Base-by-base conservation (phyloP, 2,329 filamentous ascomycete genomes). In the Apiospora marii region DNA sequence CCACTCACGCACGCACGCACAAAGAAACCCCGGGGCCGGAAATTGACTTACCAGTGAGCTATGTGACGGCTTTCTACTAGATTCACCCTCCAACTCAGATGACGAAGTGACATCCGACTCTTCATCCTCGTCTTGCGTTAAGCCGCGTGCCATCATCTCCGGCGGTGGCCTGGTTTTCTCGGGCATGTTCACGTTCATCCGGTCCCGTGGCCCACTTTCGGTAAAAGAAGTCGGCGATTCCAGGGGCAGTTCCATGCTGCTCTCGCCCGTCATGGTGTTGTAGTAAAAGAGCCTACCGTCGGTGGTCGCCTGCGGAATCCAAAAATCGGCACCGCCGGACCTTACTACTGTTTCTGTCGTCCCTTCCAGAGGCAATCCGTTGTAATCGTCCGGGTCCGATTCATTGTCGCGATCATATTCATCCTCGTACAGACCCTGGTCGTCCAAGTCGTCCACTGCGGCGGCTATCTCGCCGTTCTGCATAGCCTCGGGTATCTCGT, bases 251-350 rank as follows among this genome's bases (percentile, higher is more conserved):
- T 99, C 96, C 90, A 95, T 96, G 75, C 94, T 97, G 80, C 94
- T 97, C 79, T 97, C 94, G 71, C 96, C 95, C 0, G 96, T 99
- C 85, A 98, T 91, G 74, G 96, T 98, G 83, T 99, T 99, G 88
- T 97, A 98, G 84, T 98, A 99, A 83, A 97, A 99, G 34, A 99
- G 84, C 72, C 95, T 90, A 71, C 96, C 96, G 81, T 98, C 95
- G 1, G 94, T 91, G 0, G 96, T 99, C 19, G 95, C 96, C 85
- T 99, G 96, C 24, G 96, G 96, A 77, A 99, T 98, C 96, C 96
- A 99, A 81, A 97, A 99, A 76, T 97, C 96, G 67, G 96, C 95
- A 81, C 96, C 92, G 77, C 96, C 95, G 79, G 94, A 93, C 79
- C 92, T 92, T 75, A 83, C 87, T 74, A 72, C 69, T n/a, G 77